These are phyloP conservation scores for Eutrema japonicum DNA, from an alignment of 345 rosid genomes.

Conservation along the genomic window DNA sequence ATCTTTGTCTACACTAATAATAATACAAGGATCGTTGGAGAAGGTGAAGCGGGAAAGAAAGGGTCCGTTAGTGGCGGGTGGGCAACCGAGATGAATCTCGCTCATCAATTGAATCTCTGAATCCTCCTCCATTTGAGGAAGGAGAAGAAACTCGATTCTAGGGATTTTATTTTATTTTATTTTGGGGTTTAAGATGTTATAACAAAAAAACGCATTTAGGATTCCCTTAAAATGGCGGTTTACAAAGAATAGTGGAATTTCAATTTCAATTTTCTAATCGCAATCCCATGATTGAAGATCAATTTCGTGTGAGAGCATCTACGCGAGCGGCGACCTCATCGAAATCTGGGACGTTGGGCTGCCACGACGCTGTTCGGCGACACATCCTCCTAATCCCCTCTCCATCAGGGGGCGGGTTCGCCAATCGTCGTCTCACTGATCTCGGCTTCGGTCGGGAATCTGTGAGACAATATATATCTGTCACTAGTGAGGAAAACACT, in stretches of 20 bases:
- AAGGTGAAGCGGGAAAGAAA: constrained; percentile 68
- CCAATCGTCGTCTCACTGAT: constrained; percentile 61
- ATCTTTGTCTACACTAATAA: constrained; percentile 64
- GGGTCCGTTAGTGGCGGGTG: constrained; percentile 58
- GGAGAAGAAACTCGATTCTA: not conserved
- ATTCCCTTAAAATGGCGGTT: not conserved
- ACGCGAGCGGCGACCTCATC: constrained; percentile 47
- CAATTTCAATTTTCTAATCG: not conserved
- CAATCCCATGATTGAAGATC: constrained; percentile 1
- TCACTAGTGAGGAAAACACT: not conserved
- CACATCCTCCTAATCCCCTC: constrained; percentile 29
- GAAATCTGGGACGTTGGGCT: constrained; percentile 35
- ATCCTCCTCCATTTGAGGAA: constrained; percentile 32
- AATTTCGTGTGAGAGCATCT: constrained; percentile 36
- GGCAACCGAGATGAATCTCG: constrained; percentile 85
- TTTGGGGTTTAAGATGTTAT: not conserved
- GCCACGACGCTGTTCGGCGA: constrained; percentile 43
- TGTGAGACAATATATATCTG: not conserved
- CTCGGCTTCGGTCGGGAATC: constrained; percentile 58
- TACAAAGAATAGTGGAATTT: not conserved
- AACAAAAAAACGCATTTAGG: not conserved
- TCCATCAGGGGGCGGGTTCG: constrained; percentile 46
- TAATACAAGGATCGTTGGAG: constrained; percentile 39
- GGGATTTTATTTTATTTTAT: not conserved
- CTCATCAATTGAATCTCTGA: constrained; percentile 70